phyloP scores from a whole-genome alignment of 139 green algal species.

The Ettlia oleoabundans region DNA sequence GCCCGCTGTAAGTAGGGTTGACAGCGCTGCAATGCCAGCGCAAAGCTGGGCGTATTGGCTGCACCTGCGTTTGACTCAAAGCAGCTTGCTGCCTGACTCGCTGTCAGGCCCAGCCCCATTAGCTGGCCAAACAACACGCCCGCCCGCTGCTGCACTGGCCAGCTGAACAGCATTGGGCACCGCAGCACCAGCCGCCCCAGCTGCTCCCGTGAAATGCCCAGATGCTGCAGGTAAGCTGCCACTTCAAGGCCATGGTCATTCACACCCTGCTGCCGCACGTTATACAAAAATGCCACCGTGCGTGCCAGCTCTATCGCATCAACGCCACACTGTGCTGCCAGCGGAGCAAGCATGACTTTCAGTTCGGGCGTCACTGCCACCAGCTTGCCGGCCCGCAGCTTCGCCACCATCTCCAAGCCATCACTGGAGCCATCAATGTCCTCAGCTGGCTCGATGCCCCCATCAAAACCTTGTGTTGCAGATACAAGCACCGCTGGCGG shows the following conservation, averaged over 20 bases:
- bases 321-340: not conserved
- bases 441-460: too few relatives aligned
- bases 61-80: not conserved
- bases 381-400: not conserved
- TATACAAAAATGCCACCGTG: not conserved
- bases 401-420: not conserved
- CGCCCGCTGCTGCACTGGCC: not conserved
- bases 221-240: not conserved
- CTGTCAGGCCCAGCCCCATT: not conserved
- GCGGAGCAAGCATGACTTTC: not conserved
- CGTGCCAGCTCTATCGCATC: not conserved
- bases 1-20: not conserved
- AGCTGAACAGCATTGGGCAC: not conserved
- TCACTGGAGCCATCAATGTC: not conserved
- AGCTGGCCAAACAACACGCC: conserved; percentile 19
- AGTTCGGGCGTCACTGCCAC: not conserved
- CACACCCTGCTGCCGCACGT: not conserved
- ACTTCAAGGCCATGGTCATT: not conserved
- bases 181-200: not conserved
- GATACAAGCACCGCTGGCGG: too few relatives aligned
- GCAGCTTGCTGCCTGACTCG: not conserved
- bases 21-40: conserved; percentile 11
- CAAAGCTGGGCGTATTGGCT: not conserved
- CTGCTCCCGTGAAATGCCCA: not conserved
- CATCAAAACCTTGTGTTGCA: too few relatives aligned